Evolutionary conservation across 2,329 filamentous ascomycete genomes (phyloP).

Genomic region (Neofusicoccum kwambonambiense): DNA sequence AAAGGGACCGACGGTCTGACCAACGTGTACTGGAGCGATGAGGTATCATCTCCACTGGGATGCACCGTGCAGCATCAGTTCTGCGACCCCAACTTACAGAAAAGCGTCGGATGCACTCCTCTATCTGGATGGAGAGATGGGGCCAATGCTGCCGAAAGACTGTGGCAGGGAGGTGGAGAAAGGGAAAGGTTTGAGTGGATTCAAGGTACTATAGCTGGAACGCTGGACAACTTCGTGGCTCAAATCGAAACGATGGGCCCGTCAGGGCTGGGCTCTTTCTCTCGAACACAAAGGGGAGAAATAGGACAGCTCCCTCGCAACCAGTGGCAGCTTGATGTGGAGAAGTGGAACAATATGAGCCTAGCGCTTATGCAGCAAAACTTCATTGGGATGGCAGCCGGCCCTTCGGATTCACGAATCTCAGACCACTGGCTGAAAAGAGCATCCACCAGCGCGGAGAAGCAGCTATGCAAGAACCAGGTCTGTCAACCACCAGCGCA

Average conservation of each 20-base stretch:
- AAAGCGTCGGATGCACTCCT: background rate
- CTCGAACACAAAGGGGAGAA: background rate
- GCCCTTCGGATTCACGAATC: background rate
- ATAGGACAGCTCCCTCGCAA: constrained; percentile 16
- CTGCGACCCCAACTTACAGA: constrained; percentile 19
- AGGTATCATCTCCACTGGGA: constrained; percentile 12
- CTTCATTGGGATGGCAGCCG: constrained; percentile 12
- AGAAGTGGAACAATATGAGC: constrained; percentile 16
- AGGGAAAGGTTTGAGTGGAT: background rate
- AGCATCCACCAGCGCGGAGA: background rate
- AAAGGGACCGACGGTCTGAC: no score
- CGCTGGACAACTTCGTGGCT: background rate
- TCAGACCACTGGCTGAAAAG: background rate
- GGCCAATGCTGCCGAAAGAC: background rate
- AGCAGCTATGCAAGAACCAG: background rate
- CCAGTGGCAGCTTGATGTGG: constrained; percentile 22
- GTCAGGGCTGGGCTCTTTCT: background rate
- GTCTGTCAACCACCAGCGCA: background rate
- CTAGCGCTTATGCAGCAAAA: constrained; percentile 19
- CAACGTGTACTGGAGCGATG: background rate
- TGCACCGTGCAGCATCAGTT: constrained; percentile 8
- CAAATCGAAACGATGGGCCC: background rate
- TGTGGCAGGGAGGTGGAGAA: background rate
- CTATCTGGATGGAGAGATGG: background rate
- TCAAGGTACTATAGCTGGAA: background rate